These are phyloP conservation scores for Macrotyloma uniflorum DNA, from an alignment of 306 rosid species.

Conservation along the genomic window DNA sequence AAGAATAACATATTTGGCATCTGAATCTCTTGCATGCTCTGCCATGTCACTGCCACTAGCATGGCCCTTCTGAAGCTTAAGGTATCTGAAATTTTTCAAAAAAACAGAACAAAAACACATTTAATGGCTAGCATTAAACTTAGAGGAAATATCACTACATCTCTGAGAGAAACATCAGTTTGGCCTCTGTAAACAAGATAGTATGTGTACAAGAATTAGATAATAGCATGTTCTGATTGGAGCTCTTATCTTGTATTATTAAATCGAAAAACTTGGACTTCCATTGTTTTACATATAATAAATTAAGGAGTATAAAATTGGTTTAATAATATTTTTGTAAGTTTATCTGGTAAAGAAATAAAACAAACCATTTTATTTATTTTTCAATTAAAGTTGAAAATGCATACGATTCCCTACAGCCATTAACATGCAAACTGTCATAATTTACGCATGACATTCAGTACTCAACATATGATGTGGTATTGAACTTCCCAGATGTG, in stretches of 20 bases:
- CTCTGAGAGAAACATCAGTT: slow-evolving; percentile 1
- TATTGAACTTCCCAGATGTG: not conserved
- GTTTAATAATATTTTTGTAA: not conserved
- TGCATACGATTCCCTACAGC: not conserved
- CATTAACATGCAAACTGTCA: not conserved
- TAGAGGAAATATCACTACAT: slow-evolving; percentile 13
- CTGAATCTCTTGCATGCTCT: slow-evolving; percentile 46
- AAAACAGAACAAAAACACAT: not conserved
- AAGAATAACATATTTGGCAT: slow-evolving; percentile 87
- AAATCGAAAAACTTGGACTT: not conserved
- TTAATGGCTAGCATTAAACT: slow-evolving; percentile 1
- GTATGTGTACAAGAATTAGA: not conserved
- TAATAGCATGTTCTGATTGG: not conserved
- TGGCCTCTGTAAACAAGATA: slow-evolving; percentile 5
- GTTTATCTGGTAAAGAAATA: not conserved
- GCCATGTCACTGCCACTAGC: slow-evolving; percentile 44
- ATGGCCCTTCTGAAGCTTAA: slow-evolving; percentile 65
- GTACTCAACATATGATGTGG: not conserved
- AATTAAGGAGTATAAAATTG: not conserved
- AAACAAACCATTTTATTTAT: not conserved
- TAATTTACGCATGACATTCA: not conserved
- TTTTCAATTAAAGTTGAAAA: not conserved
- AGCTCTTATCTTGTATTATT: not conserved
- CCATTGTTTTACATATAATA: slow-evolving; percentile 7
- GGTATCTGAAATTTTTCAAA: slow-evolving; percentile 55